Percentiles rank a stretch among this genome's conserved stretches.
These are phyloP conservation scores for Colletotrichum sp. DNA, from an alignment of 2,329 filamentous ascomycete species.

Conservation along the genomic window DNA sequence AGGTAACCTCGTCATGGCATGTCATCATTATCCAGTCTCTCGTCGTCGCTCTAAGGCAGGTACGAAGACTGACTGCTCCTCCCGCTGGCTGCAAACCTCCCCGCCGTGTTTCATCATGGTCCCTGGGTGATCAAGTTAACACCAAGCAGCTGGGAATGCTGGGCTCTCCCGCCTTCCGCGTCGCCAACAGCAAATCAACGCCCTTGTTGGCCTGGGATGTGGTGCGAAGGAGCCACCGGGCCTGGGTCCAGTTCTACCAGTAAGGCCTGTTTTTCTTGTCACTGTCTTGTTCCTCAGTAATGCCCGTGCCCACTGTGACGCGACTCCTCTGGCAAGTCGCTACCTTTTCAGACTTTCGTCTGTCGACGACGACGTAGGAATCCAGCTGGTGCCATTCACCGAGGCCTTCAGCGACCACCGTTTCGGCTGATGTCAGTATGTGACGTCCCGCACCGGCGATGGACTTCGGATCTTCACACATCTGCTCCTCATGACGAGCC, in stretches of 20 bases:
- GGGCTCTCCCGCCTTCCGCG: not conserved
- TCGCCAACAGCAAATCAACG: not conserved
- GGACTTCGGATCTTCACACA: not conserved
- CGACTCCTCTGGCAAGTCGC: not conserved
- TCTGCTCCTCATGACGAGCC: not conserved
- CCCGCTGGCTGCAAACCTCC: not conserved
- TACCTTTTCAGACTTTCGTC: not conserved
- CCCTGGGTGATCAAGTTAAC: slow-evolving; percentile 1
- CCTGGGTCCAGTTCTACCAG: not conserved
- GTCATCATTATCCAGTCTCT: slow-evolving; percentile 17
- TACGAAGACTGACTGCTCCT: not conserved
- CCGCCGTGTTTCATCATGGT: slow-evolving; percentile 17
- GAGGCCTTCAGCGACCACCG: not conserved
- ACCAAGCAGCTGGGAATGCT: slow-evolving; percentile 10
- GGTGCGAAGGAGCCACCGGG: not conserved
- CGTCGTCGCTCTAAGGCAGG: not conserved
- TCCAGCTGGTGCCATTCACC: not conserved
- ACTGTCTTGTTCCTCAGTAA: not conserved
- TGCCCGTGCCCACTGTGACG: slow-evolving; percentile 7
- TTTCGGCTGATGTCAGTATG: slow-evolving; percentile 6
- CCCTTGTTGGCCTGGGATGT: not conserved
- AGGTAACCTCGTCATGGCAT: not conserved
- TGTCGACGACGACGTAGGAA: not conserved
- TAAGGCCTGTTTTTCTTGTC: not conserved
- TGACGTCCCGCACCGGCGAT: not conserved